These are phyloP conservation scores for Alternaria tenuissima DNA, from an alignment of 2,329 filamentous ascomycete genomes.

Conservation along the genomic window DNA sequence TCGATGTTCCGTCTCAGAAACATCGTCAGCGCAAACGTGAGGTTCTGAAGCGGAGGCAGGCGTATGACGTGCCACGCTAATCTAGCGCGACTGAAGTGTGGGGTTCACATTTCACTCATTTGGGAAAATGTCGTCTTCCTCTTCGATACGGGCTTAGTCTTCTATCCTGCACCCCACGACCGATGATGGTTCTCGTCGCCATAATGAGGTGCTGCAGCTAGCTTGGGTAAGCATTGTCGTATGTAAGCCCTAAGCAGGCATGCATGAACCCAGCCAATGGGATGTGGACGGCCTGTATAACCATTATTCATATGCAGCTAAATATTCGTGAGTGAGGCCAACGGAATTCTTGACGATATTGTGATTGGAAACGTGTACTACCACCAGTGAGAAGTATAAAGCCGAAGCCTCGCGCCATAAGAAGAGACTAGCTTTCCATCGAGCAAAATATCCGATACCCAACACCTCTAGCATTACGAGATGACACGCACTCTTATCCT, in stretches of 20 bases:
- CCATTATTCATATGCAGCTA: neutral
- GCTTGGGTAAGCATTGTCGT: neutral
- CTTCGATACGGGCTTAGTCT: neutral
- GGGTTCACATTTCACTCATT: neutral
- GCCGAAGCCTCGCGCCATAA: neutral
- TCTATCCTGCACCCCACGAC: neutral
- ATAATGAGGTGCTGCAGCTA: neutral
- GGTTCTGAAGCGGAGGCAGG: neutral
- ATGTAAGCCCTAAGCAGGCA: neutral
- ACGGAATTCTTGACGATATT: neutral
- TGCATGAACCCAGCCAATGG: neutral
- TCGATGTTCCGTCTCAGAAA: neutral
- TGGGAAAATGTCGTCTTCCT: neutral
- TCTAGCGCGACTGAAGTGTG: neutral
- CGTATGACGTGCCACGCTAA: neutral
- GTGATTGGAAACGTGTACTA: neutral
- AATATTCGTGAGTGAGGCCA: neutral
- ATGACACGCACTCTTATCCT: conserved; percentile 47
- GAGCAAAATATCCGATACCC: no score
- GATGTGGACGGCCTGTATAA: neutral
- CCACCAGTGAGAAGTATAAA: neutral
- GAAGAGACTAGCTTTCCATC: neutral
- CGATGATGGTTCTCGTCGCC: neutral
- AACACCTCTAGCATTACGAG: neutral
- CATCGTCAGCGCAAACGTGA: neutral